Evolutionary conservation across 306 rosid species (phyloP), one percentile per base, ranked within the genome.

Genomic region (Acmispon strigosus): DNA sequence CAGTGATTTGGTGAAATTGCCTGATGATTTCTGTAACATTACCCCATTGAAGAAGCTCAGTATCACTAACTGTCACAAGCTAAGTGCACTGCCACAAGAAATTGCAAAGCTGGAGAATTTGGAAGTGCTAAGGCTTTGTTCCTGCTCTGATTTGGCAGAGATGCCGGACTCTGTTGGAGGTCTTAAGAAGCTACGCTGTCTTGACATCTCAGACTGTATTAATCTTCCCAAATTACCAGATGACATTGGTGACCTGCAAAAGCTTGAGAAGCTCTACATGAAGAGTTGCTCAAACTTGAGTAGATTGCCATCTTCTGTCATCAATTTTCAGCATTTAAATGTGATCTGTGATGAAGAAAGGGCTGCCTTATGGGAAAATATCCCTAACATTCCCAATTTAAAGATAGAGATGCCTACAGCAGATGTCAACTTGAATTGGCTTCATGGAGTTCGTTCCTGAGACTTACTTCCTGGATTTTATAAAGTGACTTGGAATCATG

Each of bases 341-440:
- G 82, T 81, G 12, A 36, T 75, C 5, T 84, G 88, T 32, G 84
- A 84, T 7, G 88, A 84, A 36, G 85, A 81, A 69, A 76, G 29
- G 7, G 85, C 72, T 60, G 18, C 18, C 1, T 50, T 62, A 8
- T 84, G 79, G 82, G 76, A 62, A 75, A 11, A 8, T 7, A 50
- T 55, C 56, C 42, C 47, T 1, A n/a, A 5, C 55, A 50, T 37
- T 72, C n/a, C 34, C 17, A 37, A 49, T 4, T 15, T 82, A 10
- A 81, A 27, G 34, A 45, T 81, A 49, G 71, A 62, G 75, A 53
- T 37, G 29, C 16, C 76, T 60, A 6, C 32, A 20, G 73, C 43
- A 5, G 86, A 81, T 17, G 5, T 45, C 41, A 67, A 61, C 80
- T 58, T 84, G 18, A 12, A 54, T 47, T 83, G 84, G 84, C 84